A percentile compares a stretch with the other conserved stretches of the same genome.
Evolutionary conservation across 768 basidiomycete genomes (phyloP).

Genomic region (Trametes meyenii): DNA sequence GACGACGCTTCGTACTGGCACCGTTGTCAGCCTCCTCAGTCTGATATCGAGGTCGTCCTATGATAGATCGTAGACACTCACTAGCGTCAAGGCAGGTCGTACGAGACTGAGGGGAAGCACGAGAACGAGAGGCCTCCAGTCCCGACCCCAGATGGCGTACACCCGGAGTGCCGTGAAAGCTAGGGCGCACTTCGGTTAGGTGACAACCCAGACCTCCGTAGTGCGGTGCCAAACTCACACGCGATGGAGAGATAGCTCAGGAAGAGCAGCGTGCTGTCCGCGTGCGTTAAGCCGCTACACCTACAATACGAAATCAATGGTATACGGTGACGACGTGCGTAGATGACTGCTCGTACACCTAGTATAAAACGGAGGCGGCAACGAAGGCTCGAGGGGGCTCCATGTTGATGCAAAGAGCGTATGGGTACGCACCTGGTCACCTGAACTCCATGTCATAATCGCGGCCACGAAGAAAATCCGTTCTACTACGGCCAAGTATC

Average conservation of each 20-base stretch:
- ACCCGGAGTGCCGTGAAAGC: constrained; percentile 13
- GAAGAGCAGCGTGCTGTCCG: constrained; percentile 2
- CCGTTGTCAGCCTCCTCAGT: constrained; percentile 1
- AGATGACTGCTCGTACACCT: too few species aligned
- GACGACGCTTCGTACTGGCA: not conserved
- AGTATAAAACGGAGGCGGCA: too few species aligned
- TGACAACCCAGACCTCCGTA: too few species aligned
- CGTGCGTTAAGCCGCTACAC: not conserved
- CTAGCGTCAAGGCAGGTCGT: constrained; percentile 6
- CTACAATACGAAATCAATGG: not conserved
- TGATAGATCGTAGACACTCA: not conserved
- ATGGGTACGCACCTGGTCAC: too few species aligned
- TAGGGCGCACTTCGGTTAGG: not conserved
- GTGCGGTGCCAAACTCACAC: not conserved
- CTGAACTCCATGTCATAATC: not conserved
- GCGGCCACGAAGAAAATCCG: constrained; percentile 1
- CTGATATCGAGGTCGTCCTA: not conserved
- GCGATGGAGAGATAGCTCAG: constrained; percentile 1
- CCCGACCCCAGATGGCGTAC: constrained; percentile 19
- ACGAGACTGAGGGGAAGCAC: constrained; percentile 14
- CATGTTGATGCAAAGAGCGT: too few species aligned
- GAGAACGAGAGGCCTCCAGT: constrained; percentile 19
- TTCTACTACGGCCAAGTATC: constrained; percentile 2
- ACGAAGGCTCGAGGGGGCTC: too few species aligned
- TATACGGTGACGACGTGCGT: too few species aligned